Evolutionary conservation across 805 yeast genomes (phyloP), one percentile per base, ranked within the genome.

Genomic region (Kregervanrija pseudodelftensis): DNA sequence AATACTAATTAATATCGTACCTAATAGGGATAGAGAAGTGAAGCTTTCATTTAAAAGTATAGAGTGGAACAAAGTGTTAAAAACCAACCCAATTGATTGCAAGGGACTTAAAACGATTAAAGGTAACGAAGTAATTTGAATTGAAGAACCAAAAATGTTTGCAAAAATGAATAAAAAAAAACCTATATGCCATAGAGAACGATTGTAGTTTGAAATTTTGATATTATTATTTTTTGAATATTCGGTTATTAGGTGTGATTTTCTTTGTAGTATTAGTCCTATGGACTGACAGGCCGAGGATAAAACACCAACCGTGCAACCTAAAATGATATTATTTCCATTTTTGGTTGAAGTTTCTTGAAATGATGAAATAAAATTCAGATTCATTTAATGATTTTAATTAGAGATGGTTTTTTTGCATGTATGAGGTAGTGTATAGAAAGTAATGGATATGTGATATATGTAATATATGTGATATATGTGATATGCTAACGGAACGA

Each of bases 11-110:
- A 84, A 63, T 1, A 73, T 52, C 0, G 96, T 88, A 3, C 95
- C 95, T 9, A 65, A 45, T 1, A 76, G 64, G 2, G 89, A 73
- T 42, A 64, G 66, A 17, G 52, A 49, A 1, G 90, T 80, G 59
- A 86, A 85, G 1, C 70, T 68, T 57, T 88, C 96, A 31, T 79
- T 69, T 11, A 88, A 73, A 11, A 88, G 63, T 10, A 85, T 45
- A 14, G 83, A 60, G 37, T 93, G 85, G 55, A 87, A 76, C 2
- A 85, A 61, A 0, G 93, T 78, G 62, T 89, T 89, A 70, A 89
- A 88, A 2, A 88, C 89, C n/a, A 89, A 70, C 0, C 96, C 95
- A 17, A 82, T 78, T 22, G 95, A 87, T 59, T 88, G 96, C 44
- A 88, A 65, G 0, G 96, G 95, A 17, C 89, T 80, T 46, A 88